Evolutionary conservation across 2,329 filamentous ascomycete genomes (phyloP), one percentile per base, ranked within the genome.

Genomic region (Xylaria sp.): DNA sequence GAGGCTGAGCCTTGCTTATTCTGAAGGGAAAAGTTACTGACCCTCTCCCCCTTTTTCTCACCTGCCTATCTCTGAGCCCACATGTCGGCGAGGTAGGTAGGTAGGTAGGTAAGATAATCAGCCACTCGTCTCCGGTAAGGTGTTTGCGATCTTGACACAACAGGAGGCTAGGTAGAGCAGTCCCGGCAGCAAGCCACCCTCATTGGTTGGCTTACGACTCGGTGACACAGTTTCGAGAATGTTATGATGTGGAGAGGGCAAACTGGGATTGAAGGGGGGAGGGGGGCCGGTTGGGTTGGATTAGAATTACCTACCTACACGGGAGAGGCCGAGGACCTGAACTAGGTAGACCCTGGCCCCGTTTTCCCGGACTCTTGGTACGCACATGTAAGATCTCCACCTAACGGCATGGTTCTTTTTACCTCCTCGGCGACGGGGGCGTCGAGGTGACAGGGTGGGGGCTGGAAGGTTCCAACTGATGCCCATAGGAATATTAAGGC

Each of bases 311-410:
- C 18, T 58, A 58, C 49, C 19, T 56, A 48, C 52, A 43, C 58
- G 58, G 58, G 58, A 60, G 50, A 39, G 44, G 47, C 58, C 58
- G 58, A 56, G 48, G 49, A 44, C 49, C 49, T 51, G 51, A 57
- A 34, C 45, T 24, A 41, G 40, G 46, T 46, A 44, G 16, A 34
- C 52, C 55, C 46, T 34, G 16, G 17, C 39, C 46, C 41, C n/a
- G n/a, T n/a, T 52, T 46, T 49, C 57, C 40, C 57, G 49, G 49
- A 53, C 50, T 46, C 3, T 24, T 51, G 50, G 54, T 44, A 50
- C 50, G 49, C 43, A n/a, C n/a, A n/a, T n/a, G n/a, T n/a, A n/a
- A n/a, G n/a, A n/a, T n/a, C 37, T 43, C 47, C 47, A 46, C 48
- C 29, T 13, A 34, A 9, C 20, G 24, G 19, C 43, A 20, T 45